Evolutionary conservation across 169 alveolate genomes (phyloP), one percentile per base, ranked within the genome.

Genomic region (Plasmodium falciparum): DNA sequence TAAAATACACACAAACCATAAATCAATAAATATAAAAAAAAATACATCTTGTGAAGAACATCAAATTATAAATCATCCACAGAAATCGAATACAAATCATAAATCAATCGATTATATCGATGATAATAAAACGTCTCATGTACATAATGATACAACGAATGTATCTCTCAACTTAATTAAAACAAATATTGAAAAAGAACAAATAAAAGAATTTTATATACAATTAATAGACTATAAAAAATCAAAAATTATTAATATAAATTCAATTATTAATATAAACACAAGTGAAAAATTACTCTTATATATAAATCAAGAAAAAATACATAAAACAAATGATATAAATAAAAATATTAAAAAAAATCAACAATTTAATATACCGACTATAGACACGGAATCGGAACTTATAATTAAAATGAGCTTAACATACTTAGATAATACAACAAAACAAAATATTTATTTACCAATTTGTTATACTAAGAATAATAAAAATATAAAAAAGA

Each of bases 301-400:
- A 49, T 86, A 86, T 74, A 3, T 71, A 17, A 54, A 65, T n/a
- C 88, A 86, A 49, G 17, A 69, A 15, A 63, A 73, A 54, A 49
- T 29, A 26, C 15, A 76, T n/a, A 22, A 45, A 13, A 22, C 3
- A 29, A 70, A 83, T 66, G 56, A 83, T 66, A 2, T 83, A n/a
- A 56, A 72, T 17, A 83, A 83, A 33, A n/a, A 65, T 22, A 56
- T 61, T 1, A 50, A 70, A 69, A 49, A 20, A 43, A 33, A 67
- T 24, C 6, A 50, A 13, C 17, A 11, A 24, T 47, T 67, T 56
- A 73, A 86, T 70, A 71, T 45, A 7, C 92, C 92, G 0, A 86
- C 63, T 56, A 86, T 86, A 29, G 92, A 86, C 54, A 20, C 67
- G 5, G 88, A 86, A 22, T 86, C 88, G n/a, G 92, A 86, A 56